Conservation (phyloP, 352 stramenopile genomes). For the Pythium scleroteichum region DNA sequence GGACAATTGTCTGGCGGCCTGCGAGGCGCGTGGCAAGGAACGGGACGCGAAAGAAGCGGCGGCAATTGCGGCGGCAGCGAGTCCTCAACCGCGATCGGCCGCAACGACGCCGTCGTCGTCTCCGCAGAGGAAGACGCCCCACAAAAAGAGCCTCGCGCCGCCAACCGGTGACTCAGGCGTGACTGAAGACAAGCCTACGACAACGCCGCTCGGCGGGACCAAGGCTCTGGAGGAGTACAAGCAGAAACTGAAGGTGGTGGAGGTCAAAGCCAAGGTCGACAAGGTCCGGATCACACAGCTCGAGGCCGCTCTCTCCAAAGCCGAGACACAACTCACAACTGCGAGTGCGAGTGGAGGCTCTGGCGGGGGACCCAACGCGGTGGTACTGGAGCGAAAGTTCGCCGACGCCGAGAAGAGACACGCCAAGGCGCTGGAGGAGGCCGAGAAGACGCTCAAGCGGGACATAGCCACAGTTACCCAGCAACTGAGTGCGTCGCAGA, state of each 20-base stretch:
- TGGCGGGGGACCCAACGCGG: slow-evolving; percentile 21
- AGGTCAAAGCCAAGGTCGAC: slow-evolving; percentile 67
- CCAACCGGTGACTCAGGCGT: neutral
- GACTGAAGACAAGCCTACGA: neutral
- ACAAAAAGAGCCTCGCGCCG: slow-evolving; percentile 29
- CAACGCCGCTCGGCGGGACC: slow-evolving; percentile 26
- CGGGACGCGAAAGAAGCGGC: slow-evolving; percentile 32
- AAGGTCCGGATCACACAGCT: slow-evolving; percentile 78
- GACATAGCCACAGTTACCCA: slow-evolving; percentile 46
- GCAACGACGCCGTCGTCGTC: slow-evolving; percentile 16
- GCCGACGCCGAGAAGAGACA: slow-evolving; percentile 80
- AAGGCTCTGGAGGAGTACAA: slow-evolving; percentile 53
- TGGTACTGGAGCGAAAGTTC: slow-evolving; percentile 57
- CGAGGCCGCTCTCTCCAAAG: slow-evolving; percentile 58
- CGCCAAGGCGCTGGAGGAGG: slow-evolving; percentile 67
- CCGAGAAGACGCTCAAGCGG: slow-evolving; percentile 51
- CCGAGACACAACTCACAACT: slow-evolving; percentile 36
- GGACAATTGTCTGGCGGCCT: slow-evolving; percentile 47
- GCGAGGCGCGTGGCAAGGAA: slow-evolving; percentile 35
- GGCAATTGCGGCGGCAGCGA: slow-evolving; percentile 15
- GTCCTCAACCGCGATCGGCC: slow-evolving; percentile 1
- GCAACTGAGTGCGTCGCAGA: slow-evolving; percentile 56
- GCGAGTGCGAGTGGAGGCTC: slow-evolving; percentile 10
- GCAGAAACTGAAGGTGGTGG: slow-evolving; percentile 74
- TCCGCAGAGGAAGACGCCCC: slow-evolving; percentile 17